These are phyloP conservation scores for Penicillium griseofulvum DNA, from an alignment of 2,329 filamentous ascomycete species.

Conservation along the genomic window DNA sequence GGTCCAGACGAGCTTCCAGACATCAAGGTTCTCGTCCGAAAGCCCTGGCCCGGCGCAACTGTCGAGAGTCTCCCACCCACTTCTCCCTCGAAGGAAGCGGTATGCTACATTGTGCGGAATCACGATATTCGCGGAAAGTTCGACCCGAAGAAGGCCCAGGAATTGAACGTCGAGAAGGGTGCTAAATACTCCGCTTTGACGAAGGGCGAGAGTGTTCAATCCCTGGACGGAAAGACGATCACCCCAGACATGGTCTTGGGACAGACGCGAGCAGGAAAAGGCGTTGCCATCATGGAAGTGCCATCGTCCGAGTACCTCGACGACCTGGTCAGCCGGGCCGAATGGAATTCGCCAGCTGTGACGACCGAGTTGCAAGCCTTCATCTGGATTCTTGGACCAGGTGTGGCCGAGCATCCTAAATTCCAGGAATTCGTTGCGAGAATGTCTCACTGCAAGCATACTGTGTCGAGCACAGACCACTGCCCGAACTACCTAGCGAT, in stretches of 20 bases:
- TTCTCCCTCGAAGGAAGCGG: slow-evolving; percentile 61
- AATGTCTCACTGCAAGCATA: slow-evolving; percentile 63
- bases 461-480: slow-evolving; percentile 71
- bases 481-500: slow-evolving; percentile 74
- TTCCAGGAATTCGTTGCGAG: slow-evolving; percentile 69
- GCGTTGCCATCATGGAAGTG: slow-evolving; percentile 77
- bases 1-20: slow-evolving; percentile 54
- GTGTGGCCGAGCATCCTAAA: slow-evolving; percentile 60
- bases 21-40: slow-evolving; percentile 68
- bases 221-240: slow-evolving; percentile 64
- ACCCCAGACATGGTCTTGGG: slow-evolving; percentile 86
- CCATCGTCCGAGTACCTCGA: slow-evolving; percentile 69
- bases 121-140: slow-evolving; percentile 80
- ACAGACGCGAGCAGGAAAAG: slow-evolving; percentile 63
- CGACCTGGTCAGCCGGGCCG: slow-evolving; percentile 65
- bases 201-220: slow-evolving; percentile 61
- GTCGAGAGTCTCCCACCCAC: slow-evolving; percentile 67
- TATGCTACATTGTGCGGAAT: slow-evolving; percentile 84
- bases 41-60: slow-evolving; percentile 73
- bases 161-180: slow-evolving; percentile 62
- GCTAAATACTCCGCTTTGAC: slow-evolving; percentile 61
- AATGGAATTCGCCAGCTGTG: slow-evolving; percentile 65
- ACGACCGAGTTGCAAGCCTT: slow-evolving; percentile 67
- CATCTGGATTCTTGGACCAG: slow-evolving; percentile 77
- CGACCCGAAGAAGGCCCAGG: slow-evolving; percentile 61